Evolutionary conservation across 2,329 filamentous ascomycete species (phyloP).

Genomic region (Ambrosiella xylebori): DNA sequence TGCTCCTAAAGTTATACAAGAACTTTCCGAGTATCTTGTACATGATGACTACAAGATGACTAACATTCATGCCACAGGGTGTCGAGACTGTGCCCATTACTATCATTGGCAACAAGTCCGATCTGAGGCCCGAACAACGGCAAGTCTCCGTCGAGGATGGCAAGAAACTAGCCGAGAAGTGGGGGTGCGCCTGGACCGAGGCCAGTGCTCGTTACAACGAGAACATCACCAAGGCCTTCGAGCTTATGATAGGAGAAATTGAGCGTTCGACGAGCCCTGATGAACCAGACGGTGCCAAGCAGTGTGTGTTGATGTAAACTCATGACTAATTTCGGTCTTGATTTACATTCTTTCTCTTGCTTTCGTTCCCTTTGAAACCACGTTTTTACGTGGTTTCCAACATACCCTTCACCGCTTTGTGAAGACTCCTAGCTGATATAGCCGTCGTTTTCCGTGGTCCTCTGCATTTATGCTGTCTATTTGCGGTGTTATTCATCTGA

Average conservation of each 20-base stretch:
- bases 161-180: slow-evolving; percentile 65
- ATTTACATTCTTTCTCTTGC: not conserved
- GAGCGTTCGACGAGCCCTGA: slow-evolving; percentile 86
- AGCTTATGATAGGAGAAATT: slow-evolving; percentile 84
- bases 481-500: not conserved
- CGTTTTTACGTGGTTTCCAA: too few relatives aligned
- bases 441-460: too few relatives aligned
- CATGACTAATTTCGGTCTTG: not conserved
- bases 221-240: slow-evolving; percentile 84
- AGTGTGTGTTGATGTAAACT: slow-evolving; percentile 70
- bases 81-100: slow-evolving; percentile 85
- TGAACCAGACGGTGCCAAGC: slow-evolving; percentile 62
- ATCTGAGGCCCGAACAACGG: slow-evolving; percentile 79
- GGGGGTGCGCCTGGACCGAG: slow-evolving; percentile 87
- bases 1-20: not conserved
- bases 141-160: slow-evolving; percentile 79
- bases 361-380: not conserved
- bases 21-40: not conserved
- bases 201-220: slow-evolving; percentile 86
- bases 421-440: too few relatives aligned
- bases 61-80: slow-evolving; percentile 37
- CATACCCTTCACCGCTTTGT: too few relatives aligned
- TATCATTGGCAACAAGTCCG: slow-evolving; percentile 93
- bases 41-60: not conserved
- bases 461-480: not conserved